These are phyloP conservation scores for Saxophila tyrrhenica DNA, from an alignment of 495 filamentous ascomycete genomes.

Conservation along the genomic window DNA sequence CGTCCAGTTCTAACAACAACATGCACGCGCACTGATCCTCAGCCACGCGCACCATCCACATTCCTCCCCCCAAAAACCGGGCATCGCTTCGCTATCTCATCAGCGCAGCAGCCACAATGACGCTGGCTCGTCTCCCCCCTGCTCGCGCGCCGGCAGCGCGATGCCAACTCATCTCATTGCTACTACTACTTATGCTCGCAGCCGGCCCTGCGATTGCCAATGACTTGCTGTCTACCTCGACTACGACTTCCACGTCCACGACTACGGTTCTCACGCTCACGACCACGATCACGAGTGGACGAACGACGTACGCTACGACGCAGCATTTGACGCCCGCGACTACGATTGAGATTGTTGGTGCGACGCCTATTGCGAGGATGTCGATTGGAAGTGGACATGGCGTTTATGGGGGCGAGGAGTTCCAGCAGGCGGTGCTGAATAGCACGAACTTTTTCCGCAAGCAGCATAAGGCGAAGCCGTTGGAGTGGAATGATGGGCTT, in stretches of 20 bases:
- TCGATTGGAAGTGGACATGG: neutral
- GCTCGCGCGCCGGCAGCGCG: constrained; percentile 6
- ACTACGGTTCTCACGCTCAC: constrained; percentile 9
- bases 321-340: constrained; percentile 1
- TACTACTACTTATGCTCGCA: neutral
- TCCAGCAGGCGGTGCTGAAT: constrained; percentile 41
- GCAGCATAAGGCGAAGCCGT: constrained; percentile 47
- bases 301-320: neutral
- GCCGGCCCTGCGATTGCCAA: neutral
- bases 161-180: neutral
- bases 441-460: constrained; percentile 57
- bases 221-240: constrained; percentile 3
- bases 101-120: neutral
- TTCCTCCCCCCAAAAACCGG: neutral
- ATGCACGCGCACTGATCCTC: neutral
- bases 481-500: constrained; percentile 58
- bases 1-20: neutral
- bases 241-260: constrained; percentile 10
- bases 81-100: neutral
- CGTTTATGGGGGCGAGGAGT: constrained; percentile 6
- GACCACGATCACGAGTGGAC: constrained; percentile 7
- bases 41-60: neutral
- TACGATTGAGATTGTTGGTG: neutral
- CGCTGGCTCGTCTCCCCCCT: neutral
- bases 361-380: neutral